Evolutionary conservation across 2,329 filamentous ascomycete genomes (phyloP).

Genomic region (Kalaharituber pfeilii): DNA sequence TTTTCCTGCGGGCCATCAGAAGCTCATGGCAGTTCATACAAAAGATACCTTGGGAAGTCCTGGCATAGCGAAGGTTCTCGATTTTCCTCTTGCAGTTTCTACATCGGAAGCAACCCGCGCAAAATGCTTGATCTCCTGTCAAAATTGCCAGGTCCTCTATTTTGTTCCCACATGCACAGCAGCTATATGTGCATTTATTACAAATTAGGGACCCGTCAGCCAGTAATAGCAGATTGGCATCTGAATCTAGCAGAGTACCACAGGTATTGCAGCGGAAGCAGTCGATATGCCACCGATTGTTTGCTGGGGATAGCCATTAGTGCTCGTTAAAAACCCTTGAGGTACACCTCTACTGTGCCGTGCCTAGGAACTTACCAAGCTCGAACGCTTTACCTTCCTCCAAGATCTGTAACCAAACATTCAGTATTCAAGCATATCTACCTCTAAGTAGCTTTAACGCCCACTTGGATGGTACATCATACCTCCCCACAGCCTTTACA

Average conservation of each 20-base stretch:
- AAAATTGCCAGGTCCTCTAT: constrained; percentile 96
- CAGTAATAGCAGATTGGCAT: constrained; percentile 89
- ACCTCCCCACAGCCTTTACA: constrained; percentile 92
- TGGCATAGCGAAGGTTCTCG: constrained; percentile 90
- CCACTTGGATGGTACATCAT: constrained; percentile 25
- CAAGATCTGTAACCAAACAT: constrained; percentile 50
- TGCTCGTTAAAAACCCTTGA: neutral
- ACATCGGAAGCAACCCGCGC: constrained; percentile 90
- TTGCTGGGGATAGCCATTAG: constrained; percentile 39
- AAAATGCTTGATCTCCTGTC: constrained; percentile 95
- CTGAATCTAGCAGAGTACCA: constrained; percentile 86
- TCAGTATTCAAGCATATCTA: too few relatives aligned
- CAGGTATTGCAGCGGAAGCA: constrained; percentile 98
- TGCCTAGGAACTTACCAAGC: constrained; percentile 47
- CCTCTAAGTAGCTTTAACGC: neutral
- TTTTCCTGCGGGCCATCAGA: constrained; percentile 77
- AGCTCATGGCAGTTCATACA: constrained; percentile 99
- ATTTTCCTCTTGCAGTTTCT: constrained; percentile 98
- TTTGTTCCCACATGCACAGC: constrained; percentile 89
- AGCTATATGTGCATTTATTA: constrained; percentile 99
- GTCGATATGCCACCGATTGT: constrained; percentile 95
- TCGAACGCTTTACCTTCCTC: constrained; percentile 98
- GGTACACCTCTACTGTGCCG: neutral
- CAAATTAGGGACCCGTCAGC: constrained; percentile 96
- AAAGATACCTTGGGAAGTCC: constrained; percentile 95